Percentiles rank a stretch among this genome's conserved stretches.
These are phyloP conservation scores for Yamadazyma tumulicola DNA, from an alignment of 805 yeast genomes.

Conservation along the genomic window DNA sequence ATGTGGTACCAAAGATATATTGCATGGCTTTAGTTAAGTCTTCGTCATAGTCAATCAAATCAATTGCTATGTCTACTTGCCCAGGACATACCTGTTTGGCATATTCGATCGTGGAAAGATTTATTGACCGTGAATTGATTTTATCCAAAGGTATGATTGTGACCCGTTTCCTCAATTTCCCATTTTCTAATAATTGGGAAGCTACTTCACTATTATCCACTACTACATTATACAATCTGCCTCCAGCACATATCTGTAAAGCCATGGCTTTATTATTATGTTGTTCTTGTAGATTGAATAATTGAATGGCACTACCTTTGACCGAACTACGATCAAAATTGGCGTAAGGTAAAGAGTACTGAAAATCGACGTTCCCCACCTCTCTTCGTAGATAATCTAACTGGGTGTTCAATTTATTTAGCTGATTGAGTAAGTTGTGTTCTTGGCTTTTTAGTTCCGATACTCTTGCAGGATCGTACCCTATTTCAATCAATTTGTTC, in stretches of 20 bases:
- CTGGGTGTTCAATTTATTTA: conserved; percentile 43
- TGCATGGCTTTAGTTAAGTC: conserved; percentile 82
- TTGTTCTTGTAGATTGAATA: conserved; percentile 60
- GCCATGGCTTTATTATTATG: conserved; percentile 70
- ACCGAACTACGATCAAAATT: conserved; percentile 61
- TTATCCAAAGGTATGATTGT: conserved; percentile 92
- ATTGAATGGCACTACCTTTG: conserved; percentile 85
- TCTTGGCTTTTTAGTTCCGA: conserved; percentile 47
- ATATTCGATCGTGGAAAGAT: conserved; percentile 47
- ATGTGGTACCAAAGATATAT: conserved; percentile 85
- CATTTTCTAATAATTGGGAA: conserved; percentile 74
- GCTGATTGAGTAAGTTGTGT: conserved; percentile 38
- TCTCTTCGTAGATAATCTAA: conserved; percentile 56
- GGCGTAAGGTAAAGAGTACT: conserved; percentile 61
- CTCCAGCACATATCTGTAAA: conserved; percentile 92
- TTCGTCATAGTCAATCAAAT: conserved; percentile 69
- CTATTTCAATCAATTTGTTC: conserved; percentile 43
- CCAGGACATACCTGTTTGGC: conserved; percentile 82
- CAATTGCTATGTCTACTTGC: conserved; percentile 84
- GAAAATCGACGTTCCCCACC: conserved; percentile 72
- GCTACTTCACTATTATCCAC: conserved; percentile 87
- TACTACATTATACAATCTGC: conserved; percentile 80
- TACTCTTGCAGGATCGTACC: conserved; percentile 51
- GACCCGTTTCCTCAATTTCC: conserved; percentile 74
- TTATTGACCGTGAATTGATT: conserved; percentile 59